Conservation (phyloP, 2,329 filamentous ascomycete genomes). For the Scedosporium apiospermum region DNA sequence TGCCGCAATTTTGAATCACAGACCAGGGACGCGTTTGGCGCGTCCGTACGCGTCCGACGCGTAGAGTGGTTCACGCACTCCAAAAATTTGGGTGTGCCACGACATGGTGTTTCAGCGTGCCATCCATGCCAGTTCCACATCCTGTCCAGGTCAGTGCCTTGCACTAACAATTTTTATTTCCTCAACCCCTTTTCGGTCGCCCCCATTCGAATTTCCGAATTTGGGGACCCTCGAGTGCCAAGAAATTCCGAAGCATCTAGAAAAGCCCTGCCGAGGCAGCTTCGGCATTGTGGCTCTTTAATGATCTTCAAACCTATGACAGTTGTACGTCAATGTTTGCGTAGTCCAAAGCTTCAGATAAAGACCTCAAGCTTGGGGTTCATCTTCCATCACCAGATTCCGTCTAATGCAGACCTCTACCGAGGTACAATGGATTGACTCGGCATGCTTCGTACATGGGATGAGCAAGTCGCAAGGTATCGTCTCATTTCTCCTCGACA, state of each 20-base stretch:
- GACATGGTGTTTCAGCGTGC: neutral
- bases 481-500: neutral
- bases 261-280: neutral
- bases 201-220: neutral
- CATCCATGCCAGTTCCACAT: neutral
- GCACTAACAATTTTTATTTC: neutral
- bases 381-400: neutral
- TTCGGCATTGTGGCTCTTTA: neutral
- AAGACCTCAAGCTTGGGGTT: neutral
- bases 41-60: neutral
- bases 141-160: neutral
- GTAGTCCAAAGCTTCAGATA: neutral
- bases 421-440: neutral
- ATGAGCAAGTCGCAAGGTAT: neutral
- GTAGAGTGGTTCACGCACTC: neutral
- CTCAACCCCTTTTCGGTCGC: neutral
- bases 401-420: neutral
- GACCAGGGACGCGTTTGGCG: conserved; percentile 7
- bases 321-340: neutral
- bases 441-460: neutral
- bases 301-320: neutral
- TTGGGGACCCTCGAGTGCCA: neutral
- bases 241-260: neutral
- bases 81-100: neutral
- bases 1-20: neutral